Percentiles rank a stretch among this genome's conserved stretches.
Evolutionary conservation across 2,329 filamentous ascomycete species (phyloP).

Genomic region (Dendrostoma leiphaemia): DNA sequence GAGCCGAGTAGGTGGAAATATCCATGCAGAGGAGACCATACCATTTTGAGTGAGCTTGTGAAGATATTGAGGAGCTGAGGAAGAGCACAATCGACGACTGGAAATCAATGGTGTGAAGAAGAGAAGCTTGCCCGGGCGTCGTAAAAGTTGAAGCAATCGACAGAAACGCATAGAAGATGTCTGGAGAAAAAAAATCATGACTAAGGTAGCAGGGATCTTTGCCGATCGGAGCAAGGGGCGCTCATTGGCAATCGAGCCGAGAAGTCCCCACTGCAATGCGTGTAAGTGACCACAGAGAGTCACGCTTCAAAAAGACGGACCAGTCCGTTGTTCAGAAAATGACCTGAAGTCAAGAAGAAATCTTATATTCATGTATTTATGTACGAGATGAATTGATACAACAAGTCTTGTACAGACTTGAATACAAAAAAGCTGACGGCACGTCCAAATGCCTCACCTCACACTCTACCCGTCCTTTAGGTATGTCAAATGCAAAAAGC

Average conservation of each 20-base stretch:
- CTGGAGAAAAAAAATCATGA: conserved; percentile 15
- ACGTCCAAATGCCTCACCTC: too few species aligned
- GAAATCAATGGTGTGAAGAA: not conserved
- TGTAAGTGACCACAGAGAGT: conserved; percentile 6
- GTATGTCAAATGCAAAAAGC: conserved; percentile 4
- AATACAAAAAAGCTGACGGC: not conserved
- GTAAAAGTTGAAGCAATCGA: conserved; percentile 1
- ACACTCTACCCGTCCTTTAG: not conserved
- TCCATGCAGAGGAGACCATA: not conserved
- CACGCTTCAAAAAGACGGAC: too few species aligned
- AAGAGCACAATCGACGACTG: not conserved
- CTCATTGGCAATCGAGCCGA: not conserved
- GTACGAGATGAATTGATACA: not conserved
- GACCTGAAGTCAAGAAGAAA: too few species aligned
- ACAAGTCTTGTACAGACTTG: too few species aligned
- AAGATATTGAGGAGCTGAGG: not conserved
- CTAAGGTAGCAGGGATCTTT: conserved; percentile 14
- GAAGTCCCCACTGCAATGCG: conserved; percentile 1
- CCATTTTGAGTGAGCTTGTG: not conserved
- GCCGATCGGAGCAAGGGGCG: not conserved
- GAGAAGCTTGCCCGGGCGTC: not conserved
- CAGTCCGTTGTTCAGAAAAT: too few species aligned
- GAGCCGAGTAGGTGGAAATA: too few species aligned
- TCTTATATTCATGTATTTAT: not conserved
- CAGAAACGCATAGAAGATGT: conserved; percentile 18